These are phyloP conservation scores for Penicilliopsis zonata DNA, from an alignment of 495 filamentous ascomycete species.

Conservation along the genomic window DNA sequence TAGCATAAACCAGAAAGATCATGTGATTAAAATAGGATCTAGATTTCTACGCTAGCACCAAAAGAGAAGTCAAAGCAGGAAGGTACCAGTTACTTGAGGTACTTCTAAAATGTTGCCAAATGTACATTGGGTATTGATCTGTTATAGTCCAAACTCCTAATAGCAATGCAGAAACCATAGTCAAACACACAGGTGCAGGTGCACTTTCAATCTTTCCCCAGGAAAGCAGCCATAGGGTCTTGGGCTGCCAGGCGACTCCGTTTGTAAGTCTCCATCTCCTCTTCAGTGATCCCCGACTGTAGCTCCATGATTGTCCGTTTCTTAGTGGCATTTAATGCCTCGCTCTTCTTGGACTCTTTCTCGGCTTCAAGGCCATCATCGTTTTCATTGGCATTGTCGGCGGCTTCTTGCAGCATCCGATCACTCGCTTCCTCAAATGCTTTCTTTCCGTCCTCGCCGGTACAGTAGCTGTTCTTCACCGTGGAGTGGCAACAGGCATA, in stretches of 20 bases:
- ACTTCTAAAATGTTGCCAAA: no score
- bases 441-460: conserved; percentile 69
- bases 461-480: conserved; percentile 94
- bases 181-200: not conserved
- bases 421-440: conserved; percentile 59
- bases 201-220: conserved; percentile 40
- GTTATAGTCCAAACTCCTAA: no score
- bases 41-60: no score
- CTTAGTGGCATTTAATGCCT: conserved; percentile 24
- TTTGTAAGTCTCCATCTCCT: conserved; percentile 74
- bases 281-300: conserved; percentile 58
- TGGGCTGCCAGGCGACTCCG: conserved; percentile 53
- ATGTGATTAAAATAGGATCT: no score
- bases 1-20: no score
- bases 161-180: not conserved
- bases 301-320: conserved; percentile 68
- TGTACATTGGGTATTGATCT: no score
- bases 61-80: no score
- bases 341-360: conserved; percentile 16
- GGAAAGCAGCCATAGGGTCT: conserved; percentile 77
- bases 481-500: conserved; percentile 91
- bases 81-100: no score
- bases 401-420: conserved; percentile 27
- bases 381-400: conserved; percentile 16
- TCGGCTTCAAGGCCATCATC: conserved; percentile 7